A percentile compares a stretch with the other conserved stretches of the same genome.
These are phyloP conservation scores for Suillus alpinus DNA, from an alignment of 768 basidiomycete species.

Conservation along the genomic window DNA sequence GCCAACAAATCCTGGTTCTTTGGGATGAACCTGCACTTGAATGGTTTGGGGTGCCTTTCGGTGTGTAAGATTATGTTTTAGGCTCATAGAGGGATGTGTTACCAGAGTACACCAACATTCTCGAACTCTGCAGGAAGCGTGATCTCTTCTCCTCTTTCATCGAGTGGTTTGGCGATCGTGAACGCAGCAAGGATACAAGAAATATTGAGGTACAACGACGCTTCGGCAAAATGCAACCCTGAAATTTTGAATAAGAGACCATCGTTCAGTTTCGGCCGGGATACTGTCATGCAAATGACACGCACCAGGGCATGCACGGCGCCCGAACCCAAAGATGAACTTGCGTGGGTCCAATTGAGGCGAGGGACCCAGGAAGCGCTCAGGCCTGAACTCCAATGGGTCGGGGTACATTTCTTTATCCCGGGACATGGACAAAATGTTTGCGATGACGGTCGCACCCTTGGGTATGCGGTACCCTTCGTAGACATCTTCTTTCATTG, in stretches of 20 bases:
- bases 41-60: not conserved
- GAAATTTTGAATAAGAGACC: not conserved
- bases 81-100: not conserved
- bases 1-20: not conserved
- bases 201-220: constrained; percentile 35
- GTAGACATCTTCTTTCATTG: constrained; percentile 14
- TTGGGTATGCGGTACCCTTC: constrained; percentile 20
- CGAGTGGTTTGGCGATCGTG: constrained; percentile 34
- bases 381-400: constrained; percentile 20
- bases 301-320: constrained; percentile 17
- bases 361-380: constrained; percentile 19
- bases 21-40: constrained; percentile 1
- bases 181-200: constrained; percentile 36
- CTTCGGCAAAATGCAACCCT: constrained; percentile 27
- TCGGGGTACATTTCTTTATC: constrained; percentile 17
- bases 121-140: not conserved
- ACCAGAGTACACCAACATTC: not conserved
- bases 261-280: not conserved
- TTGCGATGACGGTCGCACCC: constrained; percentile 14
- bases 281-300: not conserved
- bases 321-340: constrained; percentile 17
- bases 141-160: constrained; percentile 10
- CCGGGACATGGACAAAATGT: constrained; percentile 19
- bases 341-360: constrained; percentile 14
- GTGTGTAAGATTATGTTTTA: not conserved